A percentile compares a stretch with the other conserved stretches of the same genome.
Conservation (phyloP, 345 rosid species). For the Eucalyptus pauciflora region DNA sequence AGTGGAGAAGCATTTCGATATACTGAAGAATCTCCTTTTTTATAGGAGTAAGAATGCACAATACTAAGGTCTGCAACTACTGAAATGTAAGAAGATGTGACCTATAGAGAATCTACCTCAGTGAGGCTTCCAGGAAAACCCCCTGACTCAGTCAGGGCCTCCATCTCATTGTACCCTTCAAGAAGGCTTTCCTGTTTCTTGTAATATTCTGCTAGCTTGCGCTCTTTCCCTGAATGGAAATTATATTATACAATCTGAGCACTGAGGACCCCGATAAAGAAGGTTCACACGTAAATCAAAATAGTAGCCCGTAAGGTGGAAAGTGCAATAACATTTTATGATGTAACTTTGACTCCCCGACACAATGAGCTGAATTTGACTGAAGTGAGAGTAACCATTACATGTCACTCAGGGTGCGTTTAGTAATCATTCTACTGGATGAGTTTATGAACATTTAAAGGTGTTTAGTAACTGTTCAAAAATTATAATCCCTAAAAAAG, state of each 20-base stretch:
- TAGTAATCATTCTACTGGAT: no score
- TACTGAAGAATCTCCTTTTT: neutral
- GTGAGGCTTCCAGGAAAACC: slow-evolving; percentile 36
- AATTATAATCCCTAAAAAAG: rapidly evolving
- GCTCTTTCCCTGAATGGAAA: slow-evolving; percentile 35
- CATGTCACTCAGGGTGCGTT: rapidly evolving
- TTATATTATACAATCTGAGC: neutral
- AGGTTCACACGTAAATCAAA: neutral
- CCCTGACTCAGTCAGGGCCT: slow-evolving; percentile 43
- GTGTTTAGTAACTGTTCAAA: no score
- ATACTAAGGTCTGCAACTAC: neutral
- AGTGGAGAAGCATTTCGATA: neutral
- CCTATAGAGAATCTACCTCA: slow-evolving; percentile 23
- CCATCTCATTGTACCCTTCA: slow-evolving; percentile 67
- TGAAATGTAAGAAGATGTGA: neutral
- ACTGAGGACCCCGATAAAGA: neutral
- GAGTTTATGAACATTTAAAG: rapidly evolving
- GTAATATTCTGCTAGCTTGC: slow-evolving; percentile 68
- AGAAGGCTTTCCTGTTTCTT: slow-evolving; percentile 70
- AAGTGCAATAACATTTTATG: neutral
- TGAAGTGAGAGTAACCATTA: neutral
- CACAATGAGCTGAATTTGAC: neutral
- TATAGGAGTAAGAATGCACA: neutral
- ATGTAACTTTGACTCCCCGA: neutral
- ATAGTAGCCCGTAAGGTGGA: neutral